Base-by-base conservation (phyloP, 441 rosid species). In the Mallotus repandus region DNA sequence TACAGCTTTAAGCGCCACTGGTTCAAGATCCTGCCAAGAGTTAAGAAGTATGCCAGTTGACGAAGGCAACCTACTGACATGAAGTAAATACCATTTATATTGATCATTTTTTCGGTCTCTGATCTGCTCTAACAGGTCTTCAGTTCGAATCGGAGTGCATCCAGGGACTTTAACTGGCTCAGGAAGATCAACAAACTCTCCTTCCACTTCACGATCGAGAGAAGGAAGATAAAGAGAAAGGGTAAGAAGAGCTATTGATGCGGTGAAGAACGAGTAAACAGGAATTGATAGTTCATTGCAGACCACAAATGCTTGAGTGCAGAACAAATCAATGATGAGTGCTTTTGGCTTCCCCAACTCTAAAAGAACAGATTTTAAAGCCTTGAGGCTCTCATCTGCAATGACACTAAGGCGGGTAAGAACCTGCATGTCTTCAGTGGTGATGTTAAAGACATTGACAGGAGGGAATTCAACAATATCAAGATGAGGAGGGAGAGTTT, bases 241-340 rank as follows among this genome's bases (percentile, higher is more conserved):
- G 19, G 88, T 86, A 49, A 88, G 85, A 76, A 88, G 80, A 85
- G 86, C 81, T 12, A 85, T 87, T 32, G 81, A 86, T 0, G 90
- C 74, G 59, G 93, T 77, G 59, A 81, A 64, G 45, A 84, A 80
- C 8, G 81, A 83, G 76, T 85, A 85, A 35, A 72, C 82, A 0
- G 76, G 83, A 74, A 91, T 82, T 32, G 76, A 62, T 13, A 91
- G 76, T 61, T 87, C 94, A 2, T 78, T 41, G 49, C 89, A 88
- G 15, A 86, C 73, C 0, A 35, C 49, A 48, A 91, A 74, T 73
- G 89, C 88, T 53, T 87, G 84, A 7, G 87, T 86, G 43, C 89
- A 86, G 18, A 89, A 84, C 58, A 87, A 61, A 65, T 91, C 94
- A 12, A 83, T 82, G 0, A 93, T 58, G 18, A 91, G 76, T 9